Conservation (phyloP, 352 stramenopile genomes). For the Globisporangium camurandrum region DNA sequence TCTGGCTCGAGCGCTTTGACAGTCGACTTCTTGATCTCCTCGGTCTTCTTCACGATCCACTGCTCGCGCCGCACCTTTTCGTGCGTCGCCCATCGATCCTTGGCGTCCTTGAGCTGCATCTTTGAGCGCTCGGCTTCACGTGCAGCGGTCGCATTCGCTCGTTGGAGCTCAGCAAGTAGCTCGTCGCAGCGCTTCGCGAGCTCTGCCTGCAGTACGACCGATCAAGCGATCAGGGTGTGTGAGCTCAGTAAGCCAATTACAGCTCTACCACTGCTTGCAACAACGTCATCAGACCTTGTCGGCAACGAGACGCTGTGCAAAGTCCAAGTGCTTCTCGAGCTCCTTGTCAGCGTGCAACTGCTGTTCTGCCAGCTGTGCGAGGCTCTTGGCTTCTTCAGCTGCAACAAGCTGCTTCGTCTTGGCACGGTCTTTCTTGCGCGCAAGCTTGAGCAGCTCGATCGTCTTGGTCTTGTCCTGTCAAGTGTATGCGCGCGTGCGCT, state of each 20-base stretch:
- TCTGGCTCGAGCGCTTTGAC: slow-evolving; percentile 71
- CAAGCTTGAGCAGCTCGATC: slow-evolving; percentile 70
- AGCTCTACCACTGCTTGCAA: background rate
- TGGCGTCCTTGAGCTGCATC: slow-evolving; percentile 69
- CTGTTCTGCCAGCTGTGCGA: slow-evolving; percentile 47
- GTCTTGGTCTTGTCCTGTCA: slow-evolving; percentile 76
- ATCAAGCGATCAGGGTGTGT: background rate
- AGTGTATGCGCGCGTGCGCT: background rate
- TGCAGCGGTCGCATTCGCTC: slow-evolving; percentile 25
- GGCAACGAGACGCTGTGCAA: slow-evolving; percentile 61
- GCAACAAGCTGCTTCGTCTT: slow-evolving; percentile 51
- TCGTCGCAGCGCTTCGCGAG: slow-evolving; percentile 71
- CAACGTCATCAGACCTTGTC: slow-evolving; percentile 46
- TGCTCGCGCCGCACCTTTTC: slow-evolving; percentile 68
- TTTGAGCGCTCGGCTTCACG: slow-evolving; percentile 59
- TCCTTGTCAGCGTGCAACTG: slow-evolving; percentile 63
- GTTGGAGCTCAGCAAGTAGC: slow-evolving; percentile 59
- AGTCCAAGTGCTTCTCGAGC: slow-evolving; percentile 74
- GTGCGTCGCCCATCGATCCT: slow-evolving; percentile 58
- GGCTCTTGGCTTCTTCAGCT: slow-evolving; percentile 38
- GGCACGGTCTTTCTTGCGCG: slow-evolving; percentile 64
- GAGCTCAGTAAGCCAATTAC: background rate
- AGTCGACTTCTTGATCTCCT: slow-evolving; percentile 82
- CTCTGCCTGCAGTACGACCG: slow-evolving; percentile 22
- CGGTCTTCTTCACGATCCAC: slow-evolving; percentile 79